Evolutionary conservation across 345 rosid genomes (phyloP), one percentile per base, ranked within the genome.

Genomic region (Moricandia arvensis): DNA sequence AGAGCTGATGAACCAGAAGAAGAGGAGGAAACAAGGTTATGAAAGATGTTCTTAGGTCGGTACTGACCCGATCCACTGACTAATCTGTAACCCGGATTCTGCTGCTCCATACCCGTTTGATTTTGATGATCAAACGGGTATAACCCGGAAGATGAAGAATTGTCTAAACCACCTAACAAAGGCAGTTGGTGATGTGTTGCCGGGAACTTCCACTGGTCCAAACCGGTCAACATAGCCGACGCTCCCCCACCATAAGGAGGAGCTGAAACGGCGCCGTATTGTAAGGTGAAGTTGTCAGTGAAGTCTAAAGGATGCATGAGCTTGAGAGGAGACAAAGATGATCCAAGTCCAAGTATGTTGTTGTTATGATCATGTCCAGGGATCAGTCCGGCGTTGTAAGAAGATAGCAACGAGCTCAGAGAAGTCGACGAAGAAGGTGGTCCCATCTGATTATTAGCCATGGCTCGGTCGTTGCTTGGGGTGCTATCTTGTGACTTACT

Each of bases 261-360:
- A 59, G 77, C 74, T 67, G 81, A 67, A 38, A 60, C 81, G 66
- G 78, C 54, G 31, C 81, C 81, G 71, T 79, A 79, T 63, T 79
- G 78, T 53, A 73, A 67, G 60, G 53, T 53, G 78, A 79, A 73
- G 66, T 73, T 79, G 60, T 79, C 81, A n/a, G 69, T 79, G 73
- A 77, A 72, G 34, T 79, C 81, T 62, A 73, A 34, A 16, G 78
- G 81, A 68, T 76, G 63, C 81, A 72, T 78, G 47, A 79, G 78
- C 68, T 79, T 79, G 18, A 73, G 78, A 79, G 81, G 78, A 61
- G 81, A 70, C 21, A 79, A 68, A 68, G 81, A 79, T 73, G 81
- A 79, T 30, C 78, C 78, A 57, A 79, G 81, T 24, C 74, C 81
- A 61, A 79, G 71, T 53, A 79, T 54, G 74, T 66, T 78, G 65